Evolutionary conservation across 805 yeast species (phyloP), one percentile per base, ranked within the genome.

Genomic region (Yamadazyma nakazawae): DNA sequence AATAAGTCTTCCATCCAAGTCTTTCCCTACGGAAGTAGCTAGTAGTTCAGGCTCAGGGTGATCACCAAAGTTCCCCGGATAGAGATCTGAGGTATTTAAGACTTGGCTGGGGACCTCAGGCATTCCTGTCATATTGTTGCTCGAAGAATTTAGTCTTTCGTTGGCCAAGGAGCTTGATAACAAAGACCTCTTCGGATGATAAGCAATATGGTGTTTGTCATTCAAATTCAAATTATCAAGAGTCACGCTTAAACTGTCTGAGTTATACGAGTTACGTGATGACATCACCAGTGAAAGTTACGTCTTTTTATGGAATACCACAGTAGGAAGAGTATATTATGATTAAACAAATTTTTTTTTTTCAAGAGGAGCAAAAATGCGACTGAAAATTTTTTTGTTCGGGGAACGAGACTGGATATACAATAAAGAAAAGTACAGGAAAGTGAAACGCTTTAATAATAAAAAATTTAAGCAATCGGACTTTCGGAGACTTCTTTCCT

Each of bases 31-130:
- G 0, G 75, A 68, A 10, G 70, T 67, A 1, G 77, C 76, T 32
- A 71, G 55, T 24, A 72, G 55, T 46, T 66, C 67, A 1, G 77
- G 77, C 44, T 72, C 77, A 3, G 76, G 77, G 48, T 72, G 77
- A 19, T 67, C 75, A 39, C 4, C 9, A 14, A 25, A 24, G 26
- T 38, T 36, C 14, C 17, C 34, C 16, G 26, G 38, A 31, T 12
- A 9, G 12, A 30, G 37, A 17, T 28, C 30, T 7, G 17, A 21
- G 10, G 42, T 9, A 12, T 12, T 34, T 34, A 34, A 19, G 30
- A 37, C 26, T 13, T 40, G 42, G 34, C 21, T 7, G 12, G 25
- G 36, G 11, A n/a, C 18, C 8, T 16, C 19, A 16, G 14, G 10
- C 11, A 26, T 28, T 3, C 16, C 14, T 5, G 12, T 11, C 11